Percentiles rank a stretch among this genome's conserved stretches.
phyloP scores from a whole-genome alignment of 1,139 yeast species.

The Hemisphaericaspora lyxosophila region DNA sequence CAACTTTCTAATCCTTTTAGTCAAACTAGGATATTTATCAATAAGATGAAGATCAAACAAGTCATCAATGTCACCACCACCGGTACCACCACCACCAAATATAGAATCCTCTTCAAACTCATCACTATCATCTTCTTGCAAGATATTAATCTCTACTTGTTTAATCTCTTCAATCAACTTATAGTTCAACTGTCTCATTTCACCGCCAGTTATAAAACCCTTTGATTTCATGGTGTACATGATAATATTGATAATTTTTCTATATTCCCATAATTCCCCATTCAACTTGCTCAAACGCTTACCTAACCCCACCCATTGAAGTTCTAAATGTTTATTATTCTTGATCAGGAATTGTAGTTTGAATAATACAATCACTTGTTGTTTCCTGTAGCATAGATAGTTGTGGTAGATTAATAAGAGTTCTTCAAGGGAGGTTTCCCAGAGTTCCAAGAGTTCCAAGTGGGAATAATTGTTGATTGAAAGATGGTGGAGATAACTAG shows the following conservation, averaged over 20 bases:
- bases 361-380: constrained; percentile 3
- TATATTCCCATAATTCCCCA: constrained; percentile 4
- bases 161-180: constrained; percentile 2
- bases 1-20: constrained; percentile 2
- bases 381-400: not conserved
- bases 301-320: constrained; percentile 2
- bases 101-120: not conserved
- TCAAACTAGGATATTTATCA: constrained; percentile 3
- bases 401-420: not conserved
- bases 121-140: not conserved
- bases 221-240: constrained; percentile 3
- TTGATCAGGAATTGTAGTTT: not conserved
- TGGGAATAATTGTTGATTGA: constrained; percentile 1
- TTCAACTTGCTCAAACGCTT: not conserved
- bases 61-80: not conserved
- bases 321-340: not conserved
- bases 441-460: constrained; percentile 1
- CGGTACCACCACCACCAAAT: not conserved
- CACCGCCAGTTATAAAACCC: not conserved
- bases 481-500: not conserved
- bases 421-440: constrained; percentile 3
- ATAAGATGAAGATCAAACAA: constrained; percentile 3
- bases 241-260: constrained; percentile 3
- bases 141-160: constrained; percentile 1
- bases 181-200: constrained; percentile 4